Evolutionary conservation across 202 grass and related monocot genomes (phyloP).

Genomic region (Setaria italica): DNA sequence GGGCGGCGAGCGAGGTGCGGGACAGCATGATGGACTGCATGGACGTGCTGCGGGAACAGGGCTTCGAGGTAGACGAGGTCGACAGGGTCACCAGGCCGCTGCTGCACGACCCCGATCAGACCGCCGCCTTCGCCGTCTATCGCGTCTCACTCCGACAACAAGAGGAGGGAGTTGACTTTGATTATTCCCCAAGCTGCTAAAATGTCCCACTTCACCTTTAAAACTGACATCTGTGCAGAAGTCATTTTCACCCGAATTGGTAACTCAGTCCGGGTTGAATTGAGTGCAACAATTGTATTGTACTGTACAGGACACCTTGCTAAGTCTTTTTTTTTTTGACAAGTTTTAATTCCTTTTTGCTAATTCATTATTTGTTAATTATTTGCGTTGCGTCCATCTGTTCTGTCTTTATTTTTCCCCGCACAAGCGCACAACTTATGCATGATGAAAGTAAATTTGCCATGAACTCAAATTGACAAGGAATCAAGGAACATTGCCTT

Average conservation of each 20-base stretch:
- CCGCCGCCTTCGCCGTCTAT: constrained; percentile 48
- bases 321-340: background rate
- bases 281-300: background rate
- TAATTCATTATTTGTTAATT: background rate
- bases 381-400: background rate
- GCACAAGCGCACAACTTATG: background rate
- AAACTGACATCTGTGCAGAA: background rate
- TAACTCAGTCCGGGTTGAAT: background rate
- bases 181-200: background rate
- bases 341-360: background rate
- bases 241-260: background rate
- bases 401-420: background rate
- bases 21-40: constrained; percentile 52
- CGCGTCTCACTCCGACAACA: constrained; percentile 3
- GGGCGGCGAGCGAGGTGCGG: constrained; percentile 63
- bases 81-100: constrained; percentile 40
- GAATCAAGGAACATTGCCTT: background rate
- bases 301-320: constrained; percentile 1
- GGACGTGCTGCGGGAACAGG: constrained; percentile 50
- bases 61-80: constrained; percentile 56
- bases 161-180: background rate
- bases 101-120: constrained; percentile 27
- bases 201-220: background rate
- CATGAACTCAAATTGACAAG: background rate
- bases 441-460: background rate